Evolutionary conservation across 2,329 filamentous ascomycete species (phyloP).

Genomic region (Cercospora sesami): DNA sequence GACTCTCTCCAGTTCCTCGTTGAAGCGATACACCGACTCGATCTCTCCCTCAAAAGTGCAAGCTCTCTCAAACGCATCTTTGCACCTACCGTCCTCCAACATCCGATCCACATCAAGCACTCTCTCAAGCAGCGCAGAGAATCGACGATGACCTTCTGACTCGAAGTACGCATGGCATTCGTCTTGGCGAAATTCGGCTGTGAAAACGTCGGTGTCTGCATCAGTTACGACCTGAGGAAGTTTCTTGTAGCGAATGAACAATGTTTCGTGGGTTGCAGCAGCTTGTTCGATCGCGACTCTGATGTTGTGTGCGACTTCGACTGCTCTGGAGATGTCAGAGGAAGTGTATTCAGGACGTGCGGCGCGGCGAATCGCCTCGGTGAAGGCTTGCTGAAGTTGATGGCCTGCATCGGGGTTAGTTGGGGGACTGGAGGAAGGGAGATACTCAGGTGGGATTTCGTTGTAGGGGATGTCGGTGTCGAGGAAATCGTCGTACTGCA

Average conservation of each 20-base stretch:
- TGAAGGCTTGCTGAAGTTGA: conserved; percentile 1
- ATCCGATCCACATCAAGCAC: neutral
- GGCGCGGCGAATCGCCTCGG: neutral
- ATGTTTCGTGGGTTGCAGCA: neutral
- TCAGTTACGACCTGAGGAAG: neutral
- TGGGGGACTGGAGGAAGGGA: neutral
- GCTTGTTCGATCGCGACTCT: neutral
- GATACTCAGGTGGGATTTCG: conserved; percentile 5
- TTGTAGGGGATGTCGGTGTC: conserved; percentile 8
- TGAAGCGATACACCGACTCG: neutral
- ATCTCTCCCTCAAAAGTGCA: neutral
- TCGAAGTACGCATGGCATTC: neutral
- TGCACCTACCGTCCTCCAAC: neutral
- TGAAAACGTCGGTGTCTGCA: neutral
- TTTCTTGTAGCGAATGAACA: neutral
- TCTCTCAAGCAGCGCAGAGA: neutral
- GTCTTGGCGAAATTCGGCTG: neutral
- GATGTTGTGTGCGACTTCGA: neutral
- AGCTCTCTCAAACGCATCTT: neutral
- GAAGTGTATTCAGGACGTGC: neutral
- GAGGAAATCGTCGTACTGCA: conserved; percentile 7
- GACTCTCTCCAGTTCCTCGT: neutral
- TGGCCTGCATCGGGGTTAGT: conserved; percentile 4
- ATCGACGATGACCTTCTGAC: neutral
- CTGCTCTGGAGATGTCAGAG: neutral